Conservation (phyloP, 1,139 yeast genomes). For the Debaryomyces subglobosus region DNA sequence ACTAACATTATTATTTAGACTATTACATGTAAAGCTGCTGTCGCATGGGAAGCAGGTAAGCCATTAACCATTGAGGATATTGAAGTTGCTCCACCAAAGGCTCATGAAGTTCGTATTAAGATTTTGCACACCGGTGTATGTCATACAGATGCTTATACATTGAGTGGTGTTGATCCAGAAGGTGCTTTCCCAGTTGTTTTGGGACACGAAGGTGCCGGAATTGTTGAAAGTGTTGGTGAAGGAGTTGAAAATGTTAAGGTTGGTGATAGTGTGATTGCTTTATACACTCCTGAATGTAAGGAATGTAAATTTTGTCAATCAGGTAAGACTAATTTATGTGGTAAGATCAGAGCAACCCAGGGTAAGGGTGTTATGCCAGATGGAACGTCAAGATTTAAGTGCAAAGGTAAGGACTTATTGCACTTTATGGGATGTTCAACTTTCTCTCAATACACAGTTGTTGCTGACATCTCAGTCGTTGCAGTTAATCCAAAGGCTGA, state of each 20-base stretch:
- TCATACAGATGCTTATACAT: slow-evolving; percentile 97
- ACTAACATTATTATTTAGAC: slow-evolving; percentile 41
- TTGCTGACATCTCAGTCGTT: slow-evolving; percentile 96
- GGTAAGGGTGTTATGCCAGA: slow-evolving; percentile 62
- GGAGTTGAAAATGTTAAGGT: slow-evolving; percentile 84
- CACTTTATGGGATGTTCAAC: slow-evolving; percentile 99
- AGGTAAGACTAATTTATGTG: slow-evolving; percentile 95
- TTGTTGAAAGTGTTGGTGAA: slow-evolving; percentile 90
- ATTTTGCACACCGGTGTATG: slow-evolving; percentile 90
- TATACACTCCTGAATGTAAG: slow-evolving; percentile 95
- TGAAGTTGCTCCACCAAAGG: slow-evolving; percentile 91
- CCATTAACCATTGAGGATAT: slow-evolving; percentile 85
- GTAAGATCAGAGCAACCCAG: slow-evolving; percentile 72
- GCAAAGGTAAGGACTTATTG: slow-evolving; percentile 78
- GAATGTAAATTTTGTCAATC: slow-evolving; percentile 94
- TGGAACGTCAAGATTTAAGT: slow-evolving; percentile 86
- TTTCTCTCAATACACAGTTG: slow-evolving; percentile 95
- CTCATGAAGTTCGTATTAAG: slow-evolving; percentile 95
- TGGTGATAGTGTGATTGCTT: slow-evolving; percentile 89
- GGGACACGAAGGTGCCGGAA: slow-evolving; percentile 98
- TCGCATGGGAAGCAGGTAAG: slow-evolving; percentile 94
- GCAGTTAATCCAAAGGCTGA: slow-evolving; percentile 86
- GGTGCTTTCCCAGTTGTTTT: slow-evolving; percentile 91
- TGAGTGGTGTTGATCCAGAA: slow-evolving; percentile 94
- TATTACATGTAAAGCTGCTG: slow-evolving; percentile 92